These are phyloP conservation scores for Geotrichum reessii DNA, from an alignment of 1,139 yeast species.

Conservation along the genomic window DNA sequence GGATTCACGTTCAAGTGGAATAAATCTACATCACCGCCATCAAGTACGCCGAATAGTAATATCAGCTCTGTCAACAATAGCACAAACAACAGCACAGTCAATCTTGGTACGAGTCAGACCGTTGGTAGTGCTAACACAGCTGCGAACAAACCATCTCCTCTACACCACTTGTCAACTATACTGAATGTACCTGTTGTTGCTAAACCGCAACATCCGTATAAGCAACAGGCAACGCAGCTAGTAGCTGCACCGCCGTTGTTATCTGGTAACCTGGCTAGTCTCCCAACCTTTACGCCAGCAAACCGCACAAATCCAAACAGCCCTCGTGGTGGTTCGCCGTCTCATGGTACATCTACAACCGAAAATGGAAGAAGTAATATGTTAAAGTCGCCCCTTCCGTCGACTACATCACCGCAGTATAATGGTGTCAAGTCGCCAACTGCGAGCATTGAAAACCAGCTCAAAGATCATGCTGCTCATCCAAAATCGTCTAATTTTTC, in stretches of 20 bases:
- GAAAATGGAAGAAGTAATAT: neutral
- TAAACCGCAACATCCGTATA: slow-evolving; percentile 17
- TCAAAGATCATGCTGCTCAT: neutral
- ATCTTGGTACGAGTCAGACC: neutral
- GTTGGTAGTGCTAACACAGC: neutral
- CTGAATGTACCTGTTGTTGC: slow-evolving; percentile 17
- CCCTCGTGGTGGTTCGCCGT: neutral
- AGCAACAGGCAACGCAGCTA: slow-evolving; percentile 8
- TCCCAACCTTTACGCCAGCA: neutral
- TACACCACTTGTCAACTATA: slow-evolving; percentile 14
- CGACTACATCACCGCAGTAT: neutral
- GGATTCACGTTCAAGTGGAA: neutral
- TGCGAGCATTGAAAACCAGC: neutral
- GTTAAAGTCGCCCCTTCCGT: neutral
- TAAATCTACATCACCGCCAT: neutral
- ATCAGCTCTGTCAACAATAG: neutral
- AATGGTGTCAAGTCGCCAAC: neutral
- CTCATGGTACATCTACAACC: neutral
- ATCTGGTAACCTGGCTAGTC: neutral
- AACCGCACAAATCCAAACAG: neutral
- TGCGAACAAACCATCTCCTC: slow-evolving; percentile 5
- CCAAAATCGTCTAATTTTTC: neutral
- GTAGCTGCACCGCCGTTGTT: neutral
- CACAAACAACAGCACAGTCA: neutral
- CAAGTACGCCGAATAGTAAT: neutral